These are phyloP conservation scores for Vairimorpha apis DNA, from an alignment of 371 early-diverging fungal species.

Conservation along the genomic window DNA sequence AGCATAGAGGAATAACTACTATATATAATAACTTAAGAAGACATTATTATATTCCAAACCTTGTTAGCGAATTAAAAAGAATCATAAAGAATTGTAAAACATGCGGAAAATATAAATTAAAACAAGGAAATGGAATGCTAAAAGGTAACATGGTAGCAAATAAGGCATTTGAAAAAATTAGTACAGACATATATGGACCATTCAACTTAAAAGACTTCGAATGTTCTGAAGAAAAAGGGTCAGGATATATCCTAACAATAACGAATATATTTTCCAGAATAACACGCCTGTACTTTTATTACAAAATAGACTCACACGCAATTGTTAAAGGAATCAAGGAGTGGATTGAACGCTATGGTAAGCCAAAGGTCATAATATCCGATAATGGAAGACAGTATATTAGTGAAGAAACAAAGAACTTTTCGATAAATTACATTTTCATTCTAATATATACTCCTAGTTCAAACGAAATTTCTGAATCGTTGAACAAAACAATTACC, in stretches of 20 bases:
- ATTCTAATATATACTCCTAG: slow-evolving; percentile 2
- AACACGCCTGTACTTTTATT: background rate
- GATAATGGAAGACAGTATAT: slow-evolving; percentile 10
- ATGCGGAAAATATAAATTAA: background rate
- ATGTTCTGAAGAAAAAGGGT: background rate
- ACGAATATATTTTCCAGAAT: background rate
- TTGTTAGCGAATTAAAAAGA: background rate
- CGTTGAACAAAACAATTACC: background rate
- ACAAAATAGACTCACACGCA: background rate
- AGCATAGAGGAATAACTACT: background rate
- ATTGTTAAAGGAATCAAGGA: background rate
- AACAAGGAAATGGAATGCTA: too few species aligned
- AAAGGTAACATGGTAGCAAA: too few species aligned
- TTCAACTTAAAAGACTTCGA: background rate
- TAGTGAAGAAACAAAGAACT: background rate
- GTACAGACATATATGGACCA: too few species aligned
- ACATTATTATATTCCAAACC: background rate
- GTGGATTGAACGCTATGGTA: background rate
- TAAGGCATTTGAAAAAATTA: too few species aligned
- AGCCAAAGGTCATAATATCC: background rate
- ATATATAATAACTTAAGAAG: background rate
- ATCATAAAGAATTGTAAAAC: background rate
- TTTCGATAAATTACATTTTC: background rate
- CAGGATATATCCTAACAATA: background rate
- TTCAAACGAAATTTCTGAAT: background rate